phyloP scores from a whole-genome alignment of 768 basidiomycete genomes.

The Tricholoma flavovirens region DNA sequence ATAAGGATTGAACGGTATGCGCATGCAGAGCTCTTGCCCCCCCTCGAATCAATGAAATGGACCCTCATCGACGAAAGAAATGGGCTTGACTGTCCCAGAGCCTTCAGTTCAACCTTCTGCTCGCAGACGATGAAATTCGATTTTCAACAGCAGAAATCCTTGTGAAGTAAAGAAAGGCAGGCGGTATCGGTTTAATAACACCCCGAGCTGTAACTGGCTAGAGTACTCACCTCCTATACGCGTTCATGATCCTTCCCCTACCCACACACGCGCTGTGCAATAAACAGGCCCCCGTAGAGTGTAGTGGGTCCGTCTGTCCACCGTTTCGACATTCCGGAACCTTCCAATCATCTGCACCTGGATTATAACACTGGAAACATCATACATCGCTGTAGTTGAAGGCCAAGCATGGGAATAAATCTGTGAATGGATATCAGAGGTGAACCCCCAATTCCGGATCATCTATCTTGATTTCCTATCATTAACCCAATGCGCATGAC shows the following conservation, averaged over 20 bases:
- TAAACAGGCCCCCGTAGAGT: neutral
- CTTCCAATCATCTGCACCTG: neutral
- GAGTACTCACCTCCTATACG: neutral
- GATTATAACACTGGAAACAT: neutral
- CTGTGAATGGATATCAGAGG: neutral
- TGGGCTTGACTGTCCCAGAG: neutral
- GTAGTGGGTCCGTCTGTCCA: neutral
- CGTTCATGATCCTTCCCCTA: neutral
- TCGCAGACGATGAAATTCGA: neutral
- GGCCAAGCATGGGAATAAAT: neutral
- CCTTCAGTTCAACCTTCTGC: neutral
- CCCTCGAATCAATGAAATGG: neutral
- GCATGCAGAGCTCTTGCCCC: neutral
- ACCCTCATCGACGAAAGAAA: neutral
- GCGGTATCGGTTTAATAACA: too few species aligned
- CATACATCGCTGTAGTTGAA: neutral
- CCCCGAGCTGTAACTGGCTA: neutral
- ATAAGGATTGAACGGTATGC: neutral
- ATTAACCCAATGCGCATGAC: neutral
- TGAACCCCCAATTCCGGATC: neutral
- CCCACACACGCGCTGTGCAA: neutral
- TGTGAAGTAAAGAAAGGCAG: neutral
- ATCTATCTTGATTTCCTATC: neutral
- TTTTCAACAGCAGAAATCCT: neutral
- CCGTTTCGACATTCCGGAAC: neutral